Base-by-base conservation (phyloP, 345 rosid species). In the Gossypium longicalyx region DNA sequence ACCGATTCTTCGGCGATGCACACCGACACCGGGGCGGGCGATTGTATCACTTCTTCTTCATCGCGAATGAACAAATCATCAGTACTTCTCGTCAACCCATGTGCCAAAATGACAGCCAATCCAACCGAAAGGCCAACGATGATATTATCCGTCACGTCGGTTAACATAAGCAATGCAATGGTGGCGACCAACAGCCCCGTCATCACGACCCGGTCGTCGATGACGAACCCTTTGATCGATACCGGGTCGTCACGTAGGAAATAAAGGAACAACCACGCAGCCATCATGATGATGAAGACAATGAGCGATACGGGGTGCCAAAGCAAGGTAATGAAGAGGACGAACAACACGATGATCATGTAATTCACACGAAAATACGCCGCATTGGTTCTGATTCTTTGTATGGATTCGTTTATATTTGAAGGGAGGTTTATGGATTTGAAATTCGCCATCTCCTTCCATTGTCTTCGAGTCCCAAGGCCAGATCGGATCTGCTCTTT, bases 251-350 rank as follows among this genome's bases (percentile, higher is more conserved):
- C 87, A 0, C 88, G 77, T 53, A 84, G 70, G 65, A 87, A 85
- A 80, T 85, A 90, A 9, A 90, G 80, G 83, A 82, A 90, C 64
- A 85, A 19, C 93, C 93, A 87, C 2, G 85, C 78, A 38, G 74
- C 52, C 76, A 86, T 77, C 87, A 81, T 65, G 78, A 82, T 43
- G 20, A 80, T 9, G 69, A 87, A 77, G 80, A 83, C 68, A 7
- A 85, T 60, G 72, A 89, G 70, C 56, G 89, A 83, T 51, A 82
- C n/a, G 0, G 93, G 94, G 48, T 83, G 86, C 90, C 86, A 89
- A 1, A 91, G 85, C 63, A 88, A 75, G 86, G 78, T 80, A 78
- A 86, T 72, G 78, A 89, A 77, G 75, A 91, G 78, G 13, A 79
- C 57, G 45, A 77, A 48, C 22, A 83, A 43, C 17, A 80, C 59